A percentile compares a stretch with the other conserved stretches of the same genome.
These are phyloP conservation scores for Acrocalymma vagum DNA, from an alignment of 2,329 filamentous ascomycete species.

Conservation along the genomic window DNA sequence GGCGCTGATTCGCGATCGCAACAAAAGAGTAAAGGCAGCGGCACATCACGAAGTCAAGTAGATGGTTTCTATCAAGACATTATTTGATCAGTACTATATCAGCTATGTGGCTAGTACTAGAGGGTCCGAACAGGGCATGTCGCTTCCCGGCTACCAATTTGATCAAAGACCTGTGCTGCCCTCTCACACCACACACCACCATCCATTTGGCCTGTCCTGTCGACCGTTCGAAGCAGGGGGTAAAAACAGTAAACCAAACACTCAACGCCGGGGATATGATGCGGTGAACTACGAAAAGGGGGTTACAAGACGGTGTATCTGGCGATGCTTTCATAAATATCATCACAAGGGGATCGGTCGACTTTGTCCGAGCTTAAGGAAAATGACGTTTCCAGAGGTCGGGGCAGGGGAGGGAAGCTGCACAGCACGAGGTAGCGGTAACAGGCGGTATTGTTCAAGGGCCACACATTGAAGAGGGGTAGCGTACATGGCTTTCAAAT, in stretches of 20 bases:
- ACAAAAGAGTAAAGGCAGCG: too few species aligned
- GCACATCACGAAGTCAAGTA: too few species aligned
- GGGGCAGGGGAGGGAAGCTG: slow-evolving; percentile 12
- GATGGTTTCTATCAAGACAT: too few species aligned
- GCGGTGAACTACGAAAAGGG: slow-evolving; percentile 42
- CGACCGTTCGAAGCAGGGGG: slow-evolving; percentile 27
- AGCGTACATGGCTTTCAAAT: slow-evolving; percentile 25
- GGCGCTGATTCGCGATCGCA: too few species aligned
- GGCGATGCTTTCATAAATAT: slow-evolving; percentile 47
- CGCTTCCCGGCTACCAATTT: slow-evolving; percentile 21
- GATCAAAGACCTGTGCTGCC: slow-evolving; percentile 22
- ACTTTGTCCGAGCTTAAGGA: slow-evolving; percentile 18
- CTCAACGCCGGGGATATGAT: slow-evolving; percentile 53
- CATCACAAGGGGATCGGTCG: slow-evolving; percentile 39
- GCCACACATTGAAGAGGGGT: slow-evolving; percentile 37
- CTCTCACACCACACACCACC: slow-evolving; percentile 27
- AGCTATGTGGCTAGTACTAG: slow-evolving; percentile 31
- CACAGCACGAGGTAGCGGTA: slow-evolving; percentile 20
- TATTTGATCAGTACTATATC: slow-evolving; percentile 31
- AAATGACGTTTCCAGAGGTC: slow-evolving; percentile 17
- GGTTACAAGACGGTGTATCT: slow-evolving; percentile 54
- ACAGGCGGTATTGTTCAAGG: slow-evolving; percentile 23
- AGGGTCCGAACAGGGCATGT: slow-evolving; percentile 17
- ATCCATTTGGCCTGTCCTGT: slow-evolving; percentile 26
- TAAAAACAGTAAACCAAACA: slow-evolving; percentile 34